A percentile compares a stretch with the other conserved stretches of the same genome.
These are phyloP conservation scores for Magnolia sinica DNA, from an alignment of 164 flowering plant genomes.

Conservation along the genomic window DNA sequence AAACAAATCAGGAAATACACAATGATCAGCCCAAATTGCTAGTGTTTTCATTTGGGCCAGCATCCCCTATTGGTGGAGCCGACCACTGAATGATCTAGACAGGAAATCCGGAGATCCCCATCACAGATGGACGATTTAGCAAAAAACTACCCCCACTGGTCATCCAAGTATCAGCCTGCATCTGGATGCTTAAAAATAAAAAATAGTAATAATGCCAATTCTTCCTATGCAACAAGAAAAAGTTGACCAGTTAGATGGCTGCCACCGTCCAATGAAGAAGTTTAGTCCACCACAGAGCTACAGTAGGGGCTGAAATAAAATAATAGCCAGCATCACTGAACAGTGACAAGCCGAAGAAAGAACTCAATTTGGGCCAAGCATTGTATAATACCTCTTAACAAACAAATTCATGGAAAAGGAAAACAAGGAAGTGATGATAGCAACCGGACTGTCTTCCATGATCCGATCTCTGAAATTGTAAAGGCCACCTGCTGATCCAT, in stretches of 20 bases:
- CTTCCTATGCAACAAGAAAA: neutral
- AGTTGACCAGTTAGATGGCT: no score
- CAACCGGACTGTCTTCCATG: constrained; percentile 94
- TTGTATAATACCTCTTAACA: neutral
- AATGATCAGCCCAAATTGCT: neutral
- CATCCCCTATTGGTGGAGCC: no score
- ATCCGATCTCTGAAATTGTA: constrained; percentile 87
- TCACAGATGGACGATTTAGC: no score
- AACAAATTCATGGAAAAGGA: neutral
- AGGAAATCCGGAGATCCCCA: no score
- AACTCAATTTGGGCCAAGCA: neutral
- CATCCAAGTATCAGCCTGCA: no score
- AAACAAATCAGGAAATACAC: neutral
- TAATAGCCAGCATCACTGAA: neutral
- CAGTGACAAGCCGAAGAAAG: neutral
- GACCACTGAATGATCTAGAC: no score
- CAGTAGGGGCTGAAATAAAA: neutral
- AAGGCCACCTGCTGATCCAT: constrained; percentile 98
- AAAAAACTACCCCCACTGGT: no score
- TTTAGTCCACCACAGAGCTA: neutral
- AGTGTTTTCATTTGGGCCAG: neutral
- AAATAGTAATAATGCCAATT: no score
- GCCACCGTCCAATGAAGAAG: no score
- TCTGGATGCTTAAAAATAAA: no score
- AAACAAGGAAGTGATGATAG: constrained; percentile 11